A percentile compares a stretch with the other conserved stretches of the same genome.
Conservation (phyloP, 164 flowering plant genomes). For the Magnolia kwangsiensis region DNA sequence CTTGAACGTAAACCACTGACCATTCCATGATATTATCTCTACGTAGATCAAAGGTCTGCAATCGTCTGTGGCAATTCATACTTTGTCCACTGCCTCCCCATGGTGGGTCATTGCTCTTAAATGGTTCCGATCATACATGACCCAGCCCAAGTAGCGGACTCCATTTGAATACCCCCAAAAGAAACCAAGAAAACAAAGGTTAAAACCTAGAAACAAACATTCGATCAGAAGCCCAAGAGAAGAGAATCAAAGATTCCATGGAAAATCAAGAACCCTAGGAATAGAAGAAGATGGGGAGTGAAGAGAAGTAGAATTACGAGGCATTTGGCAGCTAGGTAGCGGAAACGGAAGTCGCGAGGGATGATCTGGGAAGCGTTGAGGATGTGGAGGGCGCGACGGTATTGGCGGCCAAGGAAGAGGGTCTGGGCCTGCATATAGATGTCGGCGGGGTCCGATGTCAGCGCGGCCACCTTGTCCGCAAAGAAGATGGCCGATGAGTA, state of each 20-base stretch:
- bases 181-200: too few relatives aligned
- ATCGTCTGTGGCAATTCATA: too few relatives aligned
- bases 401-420: conserved; percentile 35
- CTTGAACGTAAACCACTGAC: too few relatives aligned
- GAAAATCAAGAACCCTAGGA: conserved; percentile 8
- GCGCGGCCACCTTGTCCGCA: conserved; percentile 92
- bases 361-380: conserved; percentile 82
- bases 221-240: not conserved
- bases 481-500: conserved; percentile 98
- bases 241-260: not conserved
- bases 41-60: too few relatives aligned
- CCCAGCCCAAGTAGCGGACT: too few relatives aligned
- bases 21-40: too few relatives aligned
- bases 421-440: conserved; percentile 98
- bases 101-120: too few relatives aligned
- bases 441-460: conserved; percentile 90
- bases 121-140: too few relatives aligned
- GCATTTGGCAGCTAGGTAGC: conserved; percentile 98
- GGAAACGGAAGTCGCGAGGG: conserved; percentile 84
- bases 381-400: conserved; percentile 51
- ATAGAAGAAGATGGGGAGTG: conserved; percentile 18
- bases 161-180: too few relatives aligned
- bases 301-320: conserved; percentile 66
- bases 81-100: too few relatives aligned
- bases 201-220: too few relatives aligned